A percentile compares a stretch with the other conserved stretches of the same genome.
phyloP scores from a whole-genome alignment of 805 yeast species.

The Pichia kluyveri region DNA sequence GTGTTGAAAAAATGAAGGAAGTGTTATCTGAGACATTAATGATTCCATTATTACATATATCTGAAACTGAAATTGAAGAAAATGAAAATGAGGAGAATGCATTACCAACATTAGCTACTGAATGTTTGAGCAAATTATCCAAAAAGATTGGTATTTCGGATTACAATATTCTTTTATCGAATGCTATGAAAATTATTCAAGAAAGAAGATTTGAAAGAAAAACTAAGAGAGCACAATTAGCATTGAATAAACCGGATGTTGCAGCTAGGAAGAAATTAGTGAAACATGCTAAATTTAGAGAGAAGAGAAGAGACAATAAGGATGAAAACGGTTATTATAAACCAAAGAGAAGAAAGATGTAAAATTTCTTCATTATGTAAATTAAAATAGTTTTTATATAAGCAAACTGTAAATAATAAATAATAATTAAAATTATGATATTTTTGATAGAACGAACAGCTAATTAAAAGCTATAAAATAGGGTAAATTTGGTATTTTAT shows the following conservation, averaged over 20 bases:
- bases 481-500: too few species aligned
- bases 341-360: constrained; percentile 42
- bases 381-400: background rate
- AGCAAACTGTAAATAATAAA: too few species aligned
- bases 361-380: background rate
- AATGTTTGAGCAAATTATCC: constrained; percentile 62
- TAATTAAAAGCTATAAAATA: background rate
- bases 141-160: constrained; percentile 61
- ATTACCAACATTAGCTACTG: constrained; percentile 36
- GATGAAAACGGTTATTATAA: constrained; percentile 73
- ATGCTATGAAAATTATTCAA: constrained; percentile 52
- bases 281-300: constrained; percentile 68
- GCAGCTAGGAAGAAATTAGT: constrained; percentile 72
- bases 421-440: background rate
- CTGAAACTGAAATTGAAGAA: constrained; percentile 25
- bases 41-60: constrained; percentile 24
- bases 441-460: background rate
- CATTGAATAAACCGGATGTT: constrained; percentile 68
- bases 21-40: constrained; percentile 29
- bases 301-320: constrained; percentile 63
- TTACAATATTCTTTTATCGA: constrained; percentile 51
- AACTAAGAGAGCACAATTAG: constrained; percentile 65
- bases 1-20: constrained; percentile 30
- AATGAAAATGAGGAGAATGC: constrained; percentile 44
- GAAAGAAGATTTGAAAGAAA: constrained; percentile 67